These are phyloP conservation scores for Penicillium waksmanii DNA, from an alignment of 495 filamentous ascomycete genomes.

Conservation along the genomic window DNA sequence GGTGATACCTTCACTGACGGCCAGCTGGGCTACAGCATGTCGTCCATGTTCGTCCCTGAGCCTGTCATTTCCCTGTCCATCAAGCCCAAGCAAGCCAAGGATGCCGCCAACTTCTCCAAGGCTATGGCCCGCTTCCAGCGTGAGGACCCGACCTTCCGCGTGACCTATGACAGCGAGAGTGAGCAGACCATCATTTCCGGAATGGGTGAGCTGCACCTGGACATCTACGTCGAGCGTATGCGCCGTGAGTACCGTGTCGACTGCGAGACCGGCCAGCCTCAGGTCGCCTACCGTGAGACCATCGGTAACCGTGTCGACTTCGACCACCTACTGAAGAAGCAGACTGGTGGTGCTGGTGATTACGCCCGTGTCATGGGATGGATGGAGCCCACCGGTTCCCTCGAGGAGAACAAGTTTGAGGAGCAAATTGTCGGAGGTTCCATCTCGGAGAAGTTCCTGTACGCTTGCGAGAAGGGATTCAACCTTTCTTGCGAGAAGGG, in stretches of 20 bases:
- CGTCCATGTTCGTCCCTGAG: slow-evolving; percentile 98
- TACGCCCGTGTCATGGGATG: slow-evolving; percentile 91
- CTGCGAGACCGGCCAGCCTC: slow-evolving; percentile 92
- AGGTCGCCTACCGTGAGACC: slow-evolving; percentile 97
- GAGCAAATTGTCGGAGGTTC: slow-evolving; percentile 83
- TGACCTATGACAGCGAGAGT: slow-evolving; percentile 86
- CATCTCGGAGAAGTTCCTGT: slow-evolving; percentile 96
- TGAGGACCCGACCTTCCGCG: slow-evolving; percentile 97
- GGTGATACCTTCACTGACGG: slow-evolving; percentile 99
- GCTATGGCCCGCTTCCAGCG: slow-evolving; percentile 99
- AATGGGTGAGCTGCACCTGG: slow-evolving; percentile 97
- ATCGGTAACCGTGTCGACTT: slow-evolving; percentile 76
- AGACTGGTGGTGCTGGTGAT: slow-evolving; percentile 95
- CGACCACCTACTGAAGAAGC: slow-evolving; percentile 94
- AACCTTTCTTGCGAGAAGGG: slow-evolving; percentile 82
- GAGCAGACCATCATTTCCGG: slow-evolving; percentile 97
- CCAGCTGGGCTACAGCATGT: slow-evolving; percentile 90
- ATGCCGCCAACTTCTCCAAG: slow-evolving; percentile 93
- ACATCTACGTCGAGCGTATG: slow-evolving; percentile 98
- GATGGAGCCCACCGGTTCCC: slow-evolving; percentile 79
- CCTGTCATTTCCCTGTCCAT: slow-evolving; percentile 97
- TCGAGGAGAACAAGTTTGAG: slow-evolving; percentile 83
- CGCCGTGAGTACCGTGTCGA: slow-evolving; percentile 96
- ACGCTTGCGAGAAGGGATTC: slow-evolving; percentile 96
- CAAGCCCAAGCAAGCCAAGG: slow-evolving; percentile 92